Base-by-base conservation (phyloP, 305 asterid genomes). In the Rubia balearica region DNA sequence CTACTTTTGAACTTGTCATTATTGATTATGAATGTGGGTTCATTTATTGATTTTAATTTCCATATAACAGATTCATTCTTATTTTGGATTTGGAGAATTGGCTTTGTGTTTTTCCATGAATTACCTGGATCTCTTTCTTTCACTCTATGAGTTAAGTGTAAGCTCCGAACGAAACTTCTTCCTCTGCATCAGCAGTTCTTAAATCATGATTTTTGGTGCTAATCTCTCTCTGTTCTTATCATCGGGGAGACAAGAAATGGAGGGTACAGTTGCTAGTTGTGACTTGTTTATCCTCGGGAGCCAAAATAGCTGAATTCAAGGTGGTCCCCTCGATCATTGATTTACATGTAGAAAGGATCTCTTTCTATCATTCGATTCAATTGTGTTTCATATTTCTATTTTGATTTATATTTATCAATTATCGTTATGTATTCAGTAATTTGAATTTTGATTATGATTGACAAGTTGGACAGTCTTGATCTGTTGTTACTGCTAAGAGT, bases 81-180 rank as follows among this genome's bases (percentile, higher is more conserved):
- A 85, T 71, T 83, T 80, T 84, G 83, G 78, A 0, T 92, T 90
- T 79, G 89, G 87, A 67, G 90, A 82, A 68, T 61, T 83, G 27
- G 79, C 90, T 71, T 76, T 88, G 73, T 86, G 75, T 77, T 68
- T 87, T 74, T 81, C 98, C 19, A 70, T 86, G 74, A 88, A 77
- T 79, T 92, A 87, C 81, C 71, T 87, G 59, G 98, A 92, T 72
- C 82, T 91, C 40, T 90, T 92, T 77, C 77, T 89, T 61, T 88
- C 96, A 10, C 76, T 78, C 55, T 79, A 82, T 76, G 82, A 75
- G 61, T 76, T 90, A 51, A 89, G 87, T 40, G 96, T 88, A 82
- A 77, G 92, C 83, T 53, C 51, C 14, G n/a, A 16, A 45, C 24
- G 60, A 22, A 16, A 45, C 24, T 46, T 65, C 16, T 41, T 42